Evolutionary conservation across 176 grass and related monocot species (phyloP).

Genomic region (Leersia perrieri): DNA sequence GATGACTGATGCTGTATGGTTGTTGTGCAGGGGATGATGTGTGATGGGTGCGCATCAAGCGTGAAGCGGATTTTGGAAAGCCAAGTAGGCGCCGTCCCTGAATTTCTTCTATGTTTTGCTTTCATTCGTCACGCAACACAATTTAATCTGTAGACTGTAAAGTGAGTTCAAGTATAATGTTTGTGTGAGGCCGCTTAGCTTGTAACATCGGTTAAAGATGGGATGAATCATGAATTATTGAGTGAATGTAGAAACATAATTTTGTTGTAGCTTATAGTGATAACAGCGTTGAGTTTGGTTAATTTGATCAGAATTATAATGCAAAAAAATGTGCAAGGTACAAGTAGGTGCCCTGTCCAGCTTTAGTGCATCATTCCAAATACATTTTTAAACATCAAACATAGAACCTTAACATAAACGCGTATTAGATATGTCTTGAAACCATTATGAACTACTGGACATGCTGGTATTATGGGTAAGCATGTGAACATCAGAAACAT

Average conservation of each 20-base stretch:
- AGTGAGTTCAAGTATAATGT: not conserved
- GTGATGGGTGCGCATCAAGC: conserved; percentile 81
- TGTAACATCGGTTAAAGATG: not conserved
- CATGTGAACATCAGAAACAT: not conserved
- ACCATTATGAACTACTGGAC: not conserved
- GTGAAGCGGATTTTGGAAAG: conserved; percentile 88
- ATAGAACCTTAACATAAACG: not conserved
- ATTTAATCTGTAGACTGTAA: not conserved
- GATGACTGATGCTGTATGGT: not conserved
- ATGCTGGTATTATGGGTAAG: not conserved
- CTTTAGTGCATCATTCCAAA: not conserved
- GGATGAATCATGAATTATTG: no score
- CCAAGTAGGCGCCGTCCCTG: conserved; percentile 46
- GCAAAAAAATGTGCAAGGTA: not conserved
- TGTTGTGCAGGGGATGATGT: conserved; percentile 71
- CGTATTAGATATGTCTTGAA: not conserved
- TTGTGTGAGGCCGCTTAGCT: not conserved
- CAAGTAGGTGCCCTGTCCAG: not conserved
- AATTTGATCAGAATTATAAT: not conserved
- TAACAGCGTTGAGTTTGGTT: not conserved
- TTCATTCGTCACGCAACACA: not conserved
- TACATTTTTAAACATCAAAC: not conserved
- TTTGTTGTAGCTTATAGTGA: no score
- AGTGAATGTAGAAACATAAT: no score
- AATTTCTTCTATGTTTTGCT: not conserved